A percentile compares a stretch with the other conserved stretches of the same genome.
Conservation (phyloP, 225 moss, liverwort and hornwort species). For the Polytrichum formosum region DNA sequence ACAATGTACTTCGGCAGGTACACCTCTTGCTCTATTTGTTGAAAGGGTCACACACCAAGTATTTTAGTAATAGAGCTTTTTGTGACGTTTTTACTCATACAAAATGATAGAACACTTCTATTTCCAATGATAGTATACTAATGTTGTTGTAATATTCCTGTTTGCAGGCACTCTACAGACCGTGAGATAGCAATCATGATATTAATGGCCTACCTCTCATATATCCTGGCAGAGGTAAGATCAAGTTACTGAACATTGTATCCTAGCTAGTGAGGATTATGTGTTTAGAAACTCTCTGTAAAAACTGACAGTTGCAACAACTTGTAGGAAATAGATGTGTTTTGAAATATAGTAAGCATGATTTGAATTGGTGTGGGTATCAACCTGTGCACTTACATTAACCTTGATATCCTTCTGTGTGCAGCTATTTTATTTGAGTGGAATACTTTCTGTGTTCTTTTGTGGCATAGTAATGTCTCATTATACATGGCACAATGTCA, state of each 20-base stretch:
- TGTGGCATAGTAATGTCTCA: slow-evolving; percentile 99
- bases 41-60: neutral
- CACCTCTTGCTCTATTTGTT: neutral
- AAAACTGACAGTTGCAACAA: no score
- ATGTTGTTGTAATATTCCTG: no score
- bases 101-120: neutral
- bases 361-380: no score
- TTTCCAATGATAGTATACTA: neutral
- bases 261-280: no score
- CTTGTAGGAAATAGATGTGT: no score
- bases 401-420: neutral
- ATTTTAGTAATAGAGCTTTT: no score
- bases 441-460: slow-evolving; percentile 93
- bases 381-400: no score
- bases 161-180: slow-evolving; percentile 80
- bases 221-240: slow-evolving; percentile 73
- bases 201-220: slow-evolving; percentile 92
- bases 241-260: neutral
- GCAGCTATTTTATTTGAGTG: slow-evolving; percentile 78
- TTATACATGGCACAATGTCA: slow-evolving; percentile 97
- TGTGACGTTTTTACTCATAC: no score
- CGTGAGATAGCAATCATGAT: slow-evolving; percentile 91
- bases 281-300: no score
- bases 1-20: slow-evolving; percentile 79
- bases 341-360: no score